A percentile compares a stretch with the other conserved stretches of the same genome.
Evolutionary conservation across 1,284 basidiomycete genomes (phyloP).

Genomic region (Cystobasidiaceae sp.): DNA sequence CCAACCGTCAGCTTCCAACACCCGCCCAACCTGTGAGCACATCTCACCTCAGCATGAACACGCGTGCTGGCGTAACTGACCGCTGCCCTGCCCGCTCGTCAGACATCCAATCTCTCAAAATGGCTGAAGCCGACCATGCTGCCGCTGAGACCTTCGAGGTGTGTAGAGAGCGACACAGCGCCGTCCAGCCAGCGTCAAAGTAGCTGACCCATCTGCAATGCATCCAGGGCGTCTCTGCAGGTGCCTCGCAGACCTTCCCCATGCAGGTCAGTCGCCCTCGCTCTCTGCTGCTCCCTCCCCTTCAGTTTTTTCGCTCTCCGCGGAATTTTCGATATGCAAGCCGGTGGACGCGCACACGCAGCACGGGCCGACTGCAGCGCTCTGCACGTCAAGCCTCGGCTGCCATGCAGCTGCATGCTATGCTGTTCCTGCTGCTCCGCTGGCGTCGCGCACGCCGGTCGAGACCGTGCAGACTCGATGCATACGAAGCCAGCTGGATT

Average conservation of each 20-base stretch:
- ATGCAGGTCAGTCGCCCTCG: slow-evolving; percentile 32
- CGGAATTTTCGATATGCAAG: too few species aligned
- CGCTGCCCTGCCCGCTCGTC: neutral
- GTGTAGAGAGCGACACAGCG: neutral
- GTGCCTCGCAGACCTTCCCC: slow-evolving; percentile 77
- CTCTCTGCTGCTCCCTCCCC: neutral
- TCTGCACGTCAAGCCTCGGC: too few species aligned
- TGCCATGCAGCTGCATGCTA: too few species aligned
- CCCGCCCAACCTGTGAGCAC: neutral
- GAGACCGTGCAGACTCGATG: too few species aligned
- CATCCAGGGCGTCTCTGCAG: slow-evolving; percentile 55
- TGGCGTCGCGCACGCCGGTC: too few species aligned
- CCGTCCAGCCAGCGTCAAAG: neutral
- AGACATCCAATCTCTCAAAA: neutral
- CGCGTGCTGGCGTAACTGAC: neutral
- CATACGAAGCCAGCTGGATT: too few species aligned
- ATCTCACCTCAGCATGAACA: neutral
- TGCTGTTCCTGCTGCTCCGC: too few species aligned
- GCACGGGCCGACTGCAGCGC: too few species aligned
- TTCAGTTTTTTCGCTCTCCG: too few species aligned
- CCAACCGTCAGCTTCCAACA: neutral
- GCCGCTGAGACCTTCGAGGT: slow-evolving; percentile 23
- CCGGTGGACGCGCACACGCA: too few species aligned
- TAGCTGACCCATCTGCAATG: neutral
- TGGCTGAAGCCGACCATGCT: slow-evolving; percentile 23